phyloP scores from a whole-genome alignment of 2,329 filamentous ascomycete genomes.

The Hypoxylon sp. region DNA sequence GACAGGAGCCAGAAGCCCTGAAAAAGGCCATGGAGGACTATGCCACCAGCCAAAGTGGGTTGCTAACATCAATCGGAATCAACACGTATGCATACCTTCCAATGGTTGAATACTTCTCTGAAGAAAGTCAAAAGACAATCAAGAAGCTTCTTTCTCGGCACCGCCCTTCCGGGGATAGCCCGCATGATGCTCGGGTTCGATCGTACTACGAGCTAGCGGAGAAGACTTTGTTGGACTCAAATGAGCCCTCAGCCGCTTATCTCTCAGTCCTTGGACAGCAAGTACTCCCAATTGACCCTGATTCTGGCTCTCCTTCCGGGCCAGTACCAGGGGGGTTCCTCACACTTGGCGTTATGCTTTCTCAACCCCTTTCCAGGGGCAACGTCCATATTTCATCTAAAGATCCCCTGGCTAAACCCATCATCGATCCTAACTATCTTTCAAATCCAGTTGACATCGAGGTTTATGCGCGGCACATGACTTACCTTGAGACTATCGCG shows the following conservation, averaged over 20 bases:
- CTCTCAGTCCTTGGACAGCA: neutral
- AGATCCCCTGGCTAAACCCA: neutral
- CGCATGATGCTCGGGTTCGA: neutral
- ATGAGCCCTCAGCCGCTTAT: neutral
- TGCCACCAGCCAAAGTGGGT: conserved; percentile 1
- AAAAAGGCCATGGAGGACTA: conserved; percentile 17
- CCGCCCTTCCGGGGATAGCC: neutral
- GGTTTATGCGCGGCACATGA: conserved; percentile 22
- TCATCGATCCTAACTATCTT: conserved; percentile 27
- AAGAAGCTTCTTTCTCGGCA: neutral
- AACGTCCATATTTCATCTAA: conserved; percentile 33
- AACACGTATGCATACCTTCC: conserved; percentile 30
- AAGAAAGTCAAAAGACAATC: neutral
- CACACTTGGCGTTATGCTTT: conserved; percentile 1
- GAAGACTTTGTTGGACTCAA: neutral
- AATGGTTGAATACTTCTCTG: conserved; percentile 3
- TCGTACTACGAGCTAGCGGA: neutral
- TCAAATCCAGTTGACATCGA: conserved; percentile 26
- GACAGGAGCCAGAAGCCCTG: conserved; percentile 6
- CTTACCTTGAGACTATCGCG: conserved; percentile 26
- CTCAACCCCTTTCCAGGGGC: conserved; percentile 16
- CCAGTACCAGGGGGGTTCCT: neutral
- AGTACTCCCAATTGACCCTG: neutral
- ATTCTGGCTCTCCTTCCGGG: neutral
- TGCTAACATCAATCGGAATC: conserved; percentile 8